These are phyloP conservation scores for Lagenaria siceraria DNA, from an alignment of 306 rosid genomes.

Conservation along the genomic window DNA sequence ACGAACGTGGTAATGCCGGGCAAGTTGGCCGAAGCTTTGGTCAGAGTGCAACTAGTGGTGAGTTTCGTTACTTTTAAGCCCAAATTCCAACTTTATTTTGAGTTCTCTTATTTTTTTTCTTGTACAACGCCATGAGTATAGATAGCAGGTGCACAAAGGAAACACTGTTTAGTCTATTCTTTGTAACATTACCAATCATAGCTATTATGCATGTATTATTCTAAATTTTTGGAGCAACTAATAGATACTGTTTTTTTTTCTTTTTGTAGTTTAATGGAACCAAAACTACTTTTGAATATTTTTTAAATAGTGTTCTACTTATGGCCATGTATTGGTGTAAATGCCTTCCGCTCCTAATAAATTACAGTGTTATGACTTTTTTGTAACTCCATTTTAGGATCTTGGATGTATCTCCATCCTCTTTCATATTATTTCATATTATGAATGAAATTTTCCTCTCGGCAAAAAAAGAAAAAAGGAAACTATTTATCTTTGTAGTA, in stretches of 20 bases:
- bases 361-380: too few species aligned
- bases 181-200: neutral
- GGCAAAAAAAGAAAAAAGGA: too few species aligned
- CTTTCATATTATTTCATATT: too few species aligned
- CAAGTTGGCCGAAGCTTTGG: conserved; percentile 42
- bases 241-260: neutral
- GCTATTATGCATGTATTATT: neutral
- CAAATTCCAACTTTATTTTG: neutral
- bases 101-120: neutral
- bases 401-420: too few species aligned
- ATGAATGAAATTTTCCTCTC: too few species aligned
- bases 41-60: conserved; percentile 42
- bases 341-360: too few species aligned
- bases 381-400: too few species aligned
- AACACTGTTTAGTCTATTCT: neutral
- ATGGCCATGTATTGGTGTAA: too few species aligned
- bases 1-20: conserved; percentile 37
- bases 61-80: conserved; percentile 16
- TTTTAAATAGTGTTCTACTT: too few species aligned
- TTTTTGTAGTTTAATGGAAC: neutral
- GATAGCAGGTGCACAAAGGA: neutral
- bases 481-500: neutral
- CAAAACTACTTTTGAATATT: too few species aligned
- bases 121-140: neutral
- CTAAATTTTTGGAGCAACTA: neutral